Percentiles rank a stretch among this genome's conserved stretches.
These are phyloP conservation scores for Ramalina intermedia DNA, from an alignment of 495 filamentous ascomycete species.

Conservation along the genomic window DNA sequence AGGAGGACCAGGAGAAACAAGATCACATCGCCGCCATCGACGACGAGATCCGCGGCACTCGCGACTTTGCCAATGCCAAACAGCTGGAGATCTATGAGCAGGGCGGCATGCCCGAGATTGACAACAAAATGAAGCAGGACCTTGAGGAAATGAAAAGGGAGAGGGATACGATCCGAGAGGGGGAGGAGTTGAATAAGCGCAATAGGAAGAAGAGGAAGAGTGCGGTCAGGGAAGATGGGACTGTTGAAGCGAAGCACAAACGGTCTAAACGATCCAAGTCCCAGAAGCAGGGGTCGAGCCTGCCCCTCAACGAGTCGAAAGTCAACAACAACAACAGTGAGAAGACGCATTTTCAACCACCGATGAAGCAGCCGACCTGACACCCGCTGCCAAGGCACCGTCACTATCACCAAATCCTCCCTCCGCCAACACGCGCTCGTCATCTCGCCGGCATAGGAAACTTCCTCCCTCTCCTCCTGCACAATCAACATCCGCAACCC, in stretches of 20 bases:
- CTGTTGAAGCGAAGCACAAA: background rate
- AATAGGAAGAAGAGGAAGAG: background rate
- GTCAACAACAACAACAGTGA: background rate
- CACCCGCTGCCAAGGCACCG: slow-evolving; percentile 17
- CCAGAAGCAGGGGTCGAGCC: background rate
- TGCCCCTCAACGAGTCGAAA: background rate
- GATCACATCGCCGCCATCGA: background rate
- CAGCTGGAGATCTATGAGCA: slow-evolving; percentile 2
- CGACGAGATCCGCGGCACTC: background rate
- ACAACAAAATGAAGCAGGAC: background rate
- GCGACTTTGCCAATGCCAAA: background rate
- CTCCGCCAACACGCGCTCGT: background rate
- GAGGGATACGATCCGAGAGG: background rate
- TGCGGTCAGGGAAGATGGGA: slow-evolving; percentile 10
- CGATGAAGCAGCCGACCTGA: slow-evolving; percentile 19
- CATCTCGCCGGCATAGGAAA: no score
- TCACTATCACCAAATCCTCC: background rate
- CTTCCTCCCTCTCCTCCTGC: background rate
- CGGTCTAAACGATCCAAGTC: background rate
- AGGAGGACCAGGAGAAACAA: background rate
- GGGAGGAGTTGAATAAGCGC: background rate
- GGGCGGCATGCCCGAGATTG: background rate
- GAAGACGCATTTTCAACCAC: slow-evolving; percentile 9
- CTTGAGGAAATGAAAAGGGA: background rate
- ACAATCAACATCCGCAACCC: background rate